A percentile compares a stretch with the other conserved stretches of the same genome.
Evolutionary conservation across 306 rosid species (phyloP).

Genomic region (Trifolium fragiferum): DNA sequence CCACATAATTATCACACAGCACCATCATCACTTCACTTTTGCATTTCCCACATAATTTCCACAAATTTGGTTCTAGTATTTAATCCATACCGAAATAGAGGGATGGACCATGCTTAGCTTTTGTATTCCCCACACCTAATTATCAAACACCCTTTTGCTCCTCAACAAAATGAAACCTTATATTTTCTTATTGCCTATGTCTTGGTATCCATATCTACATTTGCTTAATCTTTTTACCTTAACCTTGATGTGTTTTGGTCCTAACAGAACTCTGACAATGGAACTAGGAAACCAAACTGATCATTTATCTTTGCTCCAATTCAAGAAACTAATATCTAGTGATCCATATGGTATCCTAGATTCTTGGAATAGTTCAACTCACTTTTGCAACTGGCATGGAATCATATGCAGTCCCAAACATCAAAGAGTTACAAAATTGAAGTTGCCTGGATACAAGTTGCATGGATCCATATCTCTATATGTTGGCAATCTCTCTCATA

Average conservation of each 20-base stretch:
- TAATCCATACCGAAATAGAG: no score
- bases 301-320: not conserved
- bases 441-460: not conserved
- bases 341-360: not conserved
- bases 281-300: not conserved
- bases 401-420: not conserved
- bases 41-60: no score
- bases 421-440: constrained; percentile 1
- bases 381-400: constrained; percentile 13
- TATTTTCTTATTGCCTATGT: not conserved
- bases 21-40: no score
- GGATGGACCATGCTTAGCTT: no score
- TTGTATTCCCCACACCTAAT: no score
- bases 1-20: no score
- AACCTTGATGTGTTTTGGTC: not conserved
- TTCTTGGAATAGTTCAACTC: constrained; percentile 1
- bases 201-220: not conserved
- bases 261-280: not conserved
- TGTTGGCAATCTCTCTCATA: constrained; percentile 3
- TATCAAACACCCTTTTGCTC: no score
- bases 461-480: constrained; percentile 12
- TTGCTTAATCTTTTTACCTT: not conserved
- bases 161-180: not conserved
- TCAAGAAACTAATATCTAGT: not conserved
- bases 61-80: no score